These are phyloP conservation scores for Penicillium brevicompactum DNA, from an alignment of 2,329 filamentous ascomycete species.

Conservation along the genomic window DNA sequence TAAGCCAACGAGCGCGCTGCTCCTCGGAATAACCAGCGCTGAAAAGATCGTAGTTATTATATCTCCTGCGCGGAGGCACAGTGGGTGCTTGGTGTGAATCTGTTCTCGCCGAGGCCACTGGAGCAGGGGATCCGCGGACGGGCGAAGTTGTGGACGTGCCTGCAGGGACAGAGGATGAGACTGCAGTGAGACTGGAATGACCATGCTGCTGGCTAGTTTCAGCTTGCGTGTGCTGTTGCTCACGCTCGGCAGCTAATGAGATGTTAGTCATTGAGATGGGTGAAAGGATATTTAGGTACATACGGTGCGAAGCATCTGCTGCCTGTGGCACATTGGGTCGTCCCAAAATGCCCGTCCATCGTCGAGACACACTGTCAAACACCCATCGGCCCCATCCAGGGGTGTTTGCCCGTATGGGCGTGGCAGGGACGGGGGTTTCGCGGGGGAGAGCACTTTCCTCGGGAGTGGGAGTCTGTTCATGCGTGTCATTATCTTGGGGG, in stretches of 20 bases:
- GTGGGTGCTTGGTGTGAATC: background rate
- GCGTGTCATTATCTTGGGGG: background rate
- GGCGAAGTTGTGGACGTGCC: background rate
- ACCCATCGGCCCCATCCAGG: slow-evolving; percentile 15
- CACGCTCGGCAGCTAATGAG: background rate
- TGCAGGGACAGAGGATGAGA: background rate
- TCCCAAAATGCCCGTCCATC: slow-evolving; percentile 19
- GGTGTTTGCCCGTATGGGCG: background rate
- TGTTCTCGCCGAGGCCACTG: background rate
- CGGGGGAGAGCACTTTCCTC: background rate
- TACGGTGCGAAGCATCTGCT: slow-evolving; percentile 1
- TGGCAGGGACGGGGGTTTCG: slow-evolving; percentile 3
- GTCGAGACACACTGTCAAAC: slow-evolving; percentile 18
- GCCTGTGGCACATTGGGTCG: slow-evolving; percentile 5
- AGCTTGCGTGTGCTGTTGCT: background rate
- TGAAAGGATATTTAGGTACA: background rate
- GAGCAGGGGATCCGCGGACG: background rate
- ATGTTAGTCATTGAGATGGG: background rate
- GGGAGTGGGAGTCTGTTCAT: background rate
- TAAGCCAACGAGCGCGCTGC: background rate
- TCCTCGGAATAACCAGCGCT: background rate
- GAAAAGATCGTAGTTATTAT: background rate
- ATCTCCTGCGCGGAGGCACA: background rate
- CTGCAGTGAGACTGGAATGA: background rate
- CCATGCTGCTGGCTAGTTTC: background rate